These are phyloP conservation scores for Aureobasidium musti DNA, from an alignment of 2,329 filamentous ascomycete genomes.

Conservation along the genomic window DNA sequence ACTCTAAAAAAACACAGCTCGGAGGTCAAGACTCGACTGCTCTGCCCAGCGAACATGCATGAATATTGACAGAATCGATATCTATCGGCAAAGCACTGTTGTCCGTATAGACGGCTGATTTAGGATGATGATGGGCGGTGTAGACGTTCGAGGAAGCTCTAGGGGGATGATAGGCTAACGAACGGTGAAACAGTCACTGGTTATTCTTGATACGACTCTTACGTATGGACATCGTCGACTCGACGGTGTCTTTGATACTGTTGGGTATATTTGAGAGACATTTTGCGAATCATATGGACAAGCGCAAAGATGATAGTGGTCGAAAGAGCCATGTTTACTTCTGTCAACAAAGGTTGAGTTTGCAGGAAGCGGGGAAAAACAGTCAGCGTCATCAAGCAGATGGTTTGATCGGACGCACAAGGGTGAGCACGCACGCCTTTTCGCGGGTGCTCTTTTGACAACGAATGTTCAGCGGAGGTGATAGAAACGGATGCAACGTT, in stretches of 20 bases:
- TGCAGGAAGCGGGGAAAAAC: constrained; percentile 24
- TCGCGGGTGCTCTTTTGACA: constrained; percentile 10
- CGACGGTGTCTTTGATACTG: background rate
- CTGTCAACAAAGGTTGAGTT: constrained; percentile 25
- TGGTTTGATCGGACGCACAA: constrained; percentile 17
- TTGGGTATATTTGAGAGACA: background rate
- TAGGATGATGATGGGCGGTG: constrained; percentile 2
- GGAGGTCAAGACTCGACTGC: background rate
- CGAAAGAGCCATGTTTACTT: constrained; percentile 18
- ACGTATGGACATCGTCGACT: background rate
- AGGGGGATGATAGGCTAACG: constrained; percentile 7
- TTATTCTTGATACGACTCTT: constrained; percentile 10
- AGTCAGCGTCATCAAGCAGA: constrained; percentile 25
- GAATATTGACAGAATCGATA: background rate
- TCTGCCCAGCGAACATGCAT: no score
- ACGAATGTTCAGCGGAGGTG: constrained; percentile 15
- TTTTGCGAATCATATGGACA: background rate
- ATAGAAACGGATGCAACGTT: constrained; percentile 25
- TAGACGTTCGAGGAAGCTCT: background rate
- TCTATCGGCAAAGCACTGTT: background rate
- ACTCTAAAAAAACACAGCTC: background rate
- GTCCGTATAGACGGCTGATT: background rate
- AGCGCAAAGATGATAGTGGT: background rate
- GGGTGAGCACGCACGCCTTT: constrained; percentile 21
- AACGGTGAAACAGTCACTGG: constrained; percentile 22